phyloP scores from a whole-genome alignment of 371 early-diverging fungal species.

The Mucor ambiguus region DNA sequence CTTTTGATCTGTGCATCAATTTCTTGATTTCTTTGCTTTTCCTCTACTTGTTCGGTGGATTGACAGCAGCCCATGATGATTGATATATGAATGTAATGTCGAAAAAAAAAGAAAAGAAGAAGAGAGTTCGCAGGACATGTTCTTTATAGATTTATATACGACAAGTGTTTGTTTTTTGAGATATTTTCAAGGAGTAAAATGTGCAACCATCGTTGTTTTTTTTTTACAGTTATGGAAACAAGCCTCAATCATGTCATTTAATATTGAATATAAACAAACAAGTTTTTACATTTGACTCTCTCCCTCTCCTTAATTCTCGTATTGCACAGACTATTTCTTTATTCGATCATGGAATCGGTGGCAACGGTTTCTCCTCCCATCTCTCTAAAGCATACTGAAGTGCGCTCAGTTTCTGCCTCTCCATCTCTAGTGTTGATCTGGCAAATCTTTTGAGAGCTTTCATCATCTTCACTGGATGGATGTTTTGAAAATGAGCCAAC shows the following conservation, averaged over 20 bases:
- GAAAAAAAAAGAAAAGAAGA: conserved; percentile 7
- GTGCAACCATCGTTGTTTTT: conserved; percentile 1
- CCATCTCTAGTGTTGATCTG: conserved; percentile 18
- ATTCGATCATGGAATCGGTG: neutral
- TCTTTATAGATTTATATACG: neutral
- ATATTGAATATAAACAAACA: conserved; percentile 15
- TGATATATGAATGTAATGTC: neutral
- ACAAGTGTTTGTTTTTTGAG: neutral
- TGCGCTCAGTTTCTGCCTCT: conserved; percentile 16
- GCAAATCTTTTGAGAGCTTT: conserved; percentile 16
- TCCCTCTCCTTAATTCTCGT: neutral
- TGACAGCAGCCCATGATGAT: conserved; percentile 87
- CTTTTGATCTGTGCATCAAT: conserved; percentile 88
- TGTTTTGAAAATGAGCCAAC: conserved; percentile 44
- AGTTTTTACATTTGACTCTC: conserved; percentile 7
- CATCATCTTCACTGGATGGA: conserved; percentile 34
- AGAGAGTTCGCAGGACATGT: neutral
- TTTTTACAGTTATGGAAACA: conserved; percentile 8
- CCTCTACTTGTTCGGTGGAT: conserved; percentile 84
- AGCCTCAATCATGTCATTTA: conserved; percentile 17
- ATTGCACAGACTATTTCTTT: conserved; percentile 4
- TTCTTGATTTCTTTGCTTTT: conserved; percentile 80
- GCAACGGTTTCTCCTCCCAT: conserved; percentile 14
- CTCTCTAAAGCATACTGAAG: conserved; percentile 15
- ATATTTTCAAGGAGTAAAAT: neutral